Percentiles rank a stretch among this genome's conserved stretches.
Evolutionary conservation across 2,329 filamentous ascomycete genomes (phyloP).

Genomic region (Aureobasidium sp.): DNA sequence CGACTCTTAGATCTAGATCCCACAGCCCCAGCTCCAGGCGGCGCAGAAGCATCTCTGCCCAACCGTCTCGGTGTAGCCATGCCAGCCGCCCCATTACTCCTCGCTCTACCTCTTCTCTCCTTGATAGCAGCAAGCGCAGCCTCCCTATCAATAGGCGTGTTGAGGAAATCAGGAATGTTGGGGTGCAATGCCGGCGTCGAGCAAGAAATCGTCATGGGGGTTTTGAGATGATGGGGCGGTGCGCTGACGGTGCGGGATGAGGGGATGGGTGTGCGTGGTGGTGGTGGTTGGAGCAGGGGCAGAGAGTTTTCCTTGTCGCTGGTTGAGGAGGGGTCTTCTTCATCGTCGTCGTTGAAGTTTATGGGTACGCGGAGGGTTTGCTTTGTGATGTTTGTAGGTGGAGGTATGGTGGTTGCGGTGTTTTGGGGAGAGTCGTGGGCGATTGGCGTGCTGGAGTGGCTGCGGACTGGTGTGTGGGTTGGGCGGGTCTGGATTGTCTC

Average conservation of each 20-base stretch:
- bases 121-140: slow-evolving; percentile 69
- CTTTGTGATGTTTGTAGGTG: neutral
- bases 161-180: slow-evolving; percentile 27
- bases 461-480: slow-evolving; percentile 1
- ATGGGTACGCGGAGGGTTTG: slow-evolving; percentile 17
- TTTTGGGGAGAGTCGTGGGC: slow-evolving; percentile 4
- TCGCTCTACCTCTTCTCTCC: slow-evolving; percentile 63
- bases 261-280: slow-evolving; percentile 25
- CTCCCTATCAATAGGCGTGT: slow-evolving; percentile 49
- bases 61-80: slow-evolving; percentile 1
- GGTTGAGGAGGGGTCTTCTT: slow-evolving; percentile 15
- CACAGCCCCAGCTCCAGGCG: neutral
- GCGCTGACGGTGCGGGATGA: slow-evolving; percentile 22
- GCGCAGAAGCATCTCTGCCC: slow-evolving; percentile 6
- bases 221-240: slow-evolving; percentile 25
- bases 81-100: slow-evolving; percentile 37
- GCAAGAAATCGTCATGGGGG: slow-evolving; percentile 14
- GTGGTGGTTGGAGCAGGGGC: slow-evolving; percentile 1
- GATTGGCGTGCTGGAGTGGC: neutral
- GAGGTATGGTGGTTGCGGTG: neutral
- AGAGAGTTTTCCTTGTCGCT: slow-evolving; percentile 19
- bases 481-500: neutral
- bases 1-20: slow-evolving; percentile 6
- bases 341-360: slow-evolving; percentile 18
- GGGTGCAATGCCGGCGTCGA: slow-evolving; percentile 24